Percentiles rank a stretch among this genome's conserved stretches.
These are phyloP conservation scores for Aquilaria malaccensis DNA, from an alignment of 345 rosid species.

Conservation along the genomic window DNA sequence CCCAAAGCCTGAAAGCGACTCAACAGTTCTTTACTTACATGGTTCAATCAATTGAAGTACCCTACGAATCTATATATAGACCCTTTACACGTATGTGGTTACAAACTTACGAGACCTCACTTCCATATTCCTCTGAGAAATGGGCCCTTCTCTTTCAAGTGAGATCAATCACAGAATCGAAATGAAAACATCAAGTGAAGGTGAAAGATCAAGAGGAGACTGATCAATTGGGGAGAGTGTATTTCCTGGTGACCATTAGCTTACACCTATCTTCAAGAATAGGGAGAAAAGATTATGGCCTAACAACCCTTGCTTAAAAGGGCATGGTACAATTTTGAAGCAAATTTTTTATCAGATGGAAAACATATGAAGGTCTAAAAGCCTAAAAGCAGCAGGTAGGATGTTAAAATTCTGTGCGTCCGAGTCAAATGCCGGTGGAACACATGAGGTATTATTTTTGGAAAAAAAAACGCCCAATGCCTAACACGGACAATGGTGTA, in stretches of 20 bases:
- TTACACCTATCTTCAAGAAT: not conserved
- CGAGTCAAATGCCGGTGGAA: not conserved
- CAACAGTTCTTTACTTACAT: not conserved
- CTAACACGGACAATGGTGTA: conserved; percentile 2
- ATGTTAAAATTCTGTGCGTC: not conserved
- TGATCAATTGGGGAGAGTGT: not conserved
- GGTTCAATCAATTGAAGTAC: conserved; percentile 13
- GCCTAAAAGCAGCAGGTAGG: not conserved
- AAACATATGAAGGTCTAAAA: not conserved
- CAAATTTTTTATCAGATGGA: not conserved
- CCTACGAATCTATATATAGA: not conserved
- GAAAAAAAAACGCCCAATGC: not conserved
- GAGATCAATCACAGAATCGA: conserved; percentile 9
- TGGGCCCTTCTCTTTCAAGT: conserved; percentile 1
- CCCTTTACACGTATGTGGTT: conserved; percentile 21
- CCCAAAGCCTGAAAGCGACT: conserved; percentile 3
- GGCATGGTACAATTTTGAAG: not conserved
- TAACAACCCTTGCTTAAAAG: not conserved
- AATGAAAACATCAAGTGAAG: not conserved
- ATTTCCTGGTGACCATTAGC: not conserved
- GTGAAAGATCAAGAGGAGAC: conserved; percentile 11
- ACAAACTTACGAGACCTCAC: conserved; percentile 18
- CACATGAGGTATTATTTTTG: not conserved
- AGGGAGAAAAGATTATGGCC: not conserved
- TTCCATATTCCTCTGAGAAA: conserved; percentile 10